phyloP scores from a whole-genome alignment of 192 early-diverging fungal genomes.

The Entomortierella parvispora region DNA sequence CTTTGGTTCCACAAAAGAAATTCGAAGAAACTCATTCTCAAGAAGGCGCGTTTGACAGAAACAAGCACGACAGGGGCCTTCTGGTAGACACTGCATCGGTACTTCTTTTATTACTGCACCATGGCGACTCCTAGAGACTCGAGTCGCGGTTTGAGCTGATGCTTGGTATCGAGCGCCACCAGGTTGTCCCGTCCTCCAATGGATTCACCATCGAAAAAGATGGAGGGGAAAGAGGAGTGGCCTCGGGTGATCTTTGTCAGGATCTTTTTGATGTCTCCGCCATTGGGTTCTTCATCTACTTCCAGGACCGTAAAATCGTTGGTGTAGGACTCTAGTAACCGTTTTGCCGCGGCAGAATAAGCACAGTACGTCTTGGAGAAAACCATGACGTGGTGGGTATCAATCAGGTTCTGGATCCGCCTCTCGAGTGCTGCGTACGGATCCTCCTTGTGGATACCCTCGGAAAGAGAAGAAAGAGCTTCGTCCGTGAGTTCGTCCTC shows the following conservation, averaged over 20 bases:
- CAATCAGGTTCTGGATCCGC: constrained; percentile 35
- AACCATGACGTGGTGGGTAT: constrained; percentile 39
- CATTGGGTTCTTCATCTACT: constrained; percentile 26
- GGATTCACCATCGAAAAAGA: constrained; percentile 38
- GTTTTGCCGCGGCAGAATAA: constrained; percentile 35
- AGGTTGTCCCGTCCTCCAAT: constrained; percentile 40
- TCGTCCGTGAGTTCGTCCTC: constrained; percentile 34
- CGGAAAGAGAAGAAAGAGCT: not conserved
- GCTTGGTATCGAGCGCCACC: constrained; percentile 19
- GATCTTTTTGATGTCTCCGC: constrained; percentile 26
- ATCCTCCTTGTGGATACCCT: not conserved
- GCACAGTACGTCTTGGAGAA: constrained; percentile 50
- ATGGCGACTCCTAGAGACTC: constrained; percentile 23
- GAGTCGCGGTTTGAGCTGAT: constrained; percentile 15
- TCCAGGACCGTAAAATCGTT: constrained; percentile 30
- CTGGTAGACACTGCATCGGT: no score
- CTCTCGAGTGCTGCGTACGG: constrained; percentile 6
- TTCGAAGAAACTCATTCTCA: no score
- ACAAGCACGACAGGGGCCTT: no score
- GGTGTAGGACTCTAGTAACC: constrained; percentile 30
- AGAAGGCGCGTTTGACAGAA: no score
- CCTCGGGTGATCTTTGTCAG: constrained; percentile 40
- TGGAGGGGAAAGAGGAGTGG: constrained; percentile 44
- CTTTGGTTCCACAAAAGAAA: no score
- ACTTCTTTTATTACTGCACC: constrained; percentile 3